These are phyloP conservation scores for Chrysopogon serrulatus DNA, from an alignment of 176 grass and related monocot species.

Conservation along the genomic window DNA sequence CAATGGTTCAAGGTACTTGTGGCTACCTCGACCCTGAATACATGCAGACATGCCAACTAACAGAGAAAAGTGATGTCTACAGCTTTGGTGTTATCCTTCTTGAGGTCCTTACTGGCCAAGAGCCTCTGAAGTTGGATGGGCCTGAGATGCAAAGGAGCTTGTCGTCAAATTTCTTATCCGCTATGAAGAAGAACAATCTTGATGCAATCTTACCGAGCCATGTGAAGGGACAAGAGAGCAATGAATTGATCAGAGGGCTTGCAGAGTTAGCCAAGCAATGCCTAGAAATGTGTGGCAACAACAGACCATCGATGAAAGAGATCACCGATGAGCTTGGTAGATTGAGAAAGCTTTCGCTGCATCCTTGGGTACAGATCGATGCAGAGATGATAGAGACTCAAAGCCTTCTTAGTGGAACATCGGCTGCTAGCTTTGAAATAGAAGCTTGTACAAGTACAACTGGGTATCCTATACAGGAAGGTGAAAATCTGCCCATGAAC, in stretches of 20 bases:
- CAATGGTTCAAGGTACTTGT: constrained; percentile 30
- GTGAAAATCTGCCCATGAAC: constrained; percentile 25
- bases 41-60: constrained; percentile 35
- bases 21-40: constrained; percentile 38
- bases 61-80: constrained; percentile 23
- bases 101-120: constrained; percentile 23
- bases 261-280: constrained; percentile 27
- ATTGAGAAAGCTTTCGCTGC: constrained; percentile 10
- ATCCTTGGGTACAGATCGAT: constrained; percentile 22
- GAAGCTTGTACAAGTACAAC: background rate
- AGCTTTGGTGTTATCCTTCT: constrained; percentile 23
- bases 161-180: background rate
- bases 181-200: constrained; percentile 29
- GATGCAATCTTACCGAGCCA: background rate
- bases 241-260: background rate
- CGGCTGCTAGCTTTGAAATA: background rate
- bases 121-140: constrained; percentile 15
- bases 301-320: constrained; percentile 31
- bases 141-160: constrained; percentile 5
- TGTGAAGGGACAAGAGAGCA: constrained; percentile 24
- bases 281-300: constrained; percentile 29
- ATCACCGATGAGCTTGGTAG: constrained; percentile 6
- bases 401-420: background rate
- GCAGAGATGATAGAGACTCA: background rate
- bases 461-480: background rate